phyloP scores from a whole-genome alignment of 169 alveolate species.

The Eimeria necatrix region DNA sequence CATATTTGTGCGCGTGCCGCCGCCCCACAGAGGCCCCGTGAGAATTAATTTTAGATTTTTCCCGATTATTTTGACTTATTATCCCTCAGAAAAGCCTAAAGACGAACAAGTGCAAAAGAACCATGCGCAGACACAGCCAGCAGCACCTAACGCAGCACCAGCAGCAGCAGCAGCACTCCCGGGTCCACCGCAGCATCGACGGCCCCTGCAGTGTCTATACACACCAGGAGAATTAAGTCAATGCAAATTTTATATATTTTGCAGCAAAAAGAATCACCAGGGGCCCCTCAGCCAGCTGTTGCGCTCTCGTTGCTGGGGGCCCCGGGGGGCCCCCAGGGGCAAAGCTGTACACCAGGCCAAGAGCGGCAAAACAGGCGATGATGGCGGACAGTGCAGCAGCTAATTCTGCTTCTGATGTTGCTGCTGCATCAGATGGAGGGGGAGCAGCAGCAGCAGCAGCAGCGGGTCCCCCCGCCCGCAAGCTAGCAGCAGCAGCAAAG shows the following conservation, averaged over 20 bases:
- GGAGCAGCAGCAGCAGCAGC: constrained; percentile 52
- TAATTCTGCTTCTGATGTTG: constrained; percentile 30
- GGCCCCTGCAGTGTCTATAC: background rate
- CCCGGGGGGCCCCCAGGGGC: constrained; percentile 71
- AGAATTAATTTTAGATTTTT: too few species aligned
- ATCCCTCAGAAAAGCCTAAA: constrained; percentile 5
- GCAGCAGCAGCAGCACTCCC: constrained; percentile 61
- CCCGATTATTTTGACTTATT: background rate
- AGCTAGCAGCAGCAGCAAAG: constrained; percentile 64
- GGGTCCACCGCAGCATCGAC: constrained; percentile 18
- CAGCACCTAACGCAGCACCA: constrained; percentile 57
- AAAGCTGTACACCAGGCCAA: constrained; percentile 25
- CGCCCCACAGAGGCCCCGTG: too few species aligned
- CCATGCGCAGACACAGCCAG: constrained; percentile 50
- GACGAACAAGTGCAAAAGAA: constrained; percentile 21
- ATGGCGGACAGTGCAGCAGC: constrained; percentile 2
- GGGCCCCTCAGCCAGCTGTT: constrained; percentile 40
- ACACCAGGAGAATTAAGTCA: background rate
- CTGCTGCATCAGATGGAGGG: constrained; percentile 28
- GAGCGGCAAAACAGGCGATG: constrained; percentile 2
- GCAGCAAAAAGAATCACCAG: background rate
- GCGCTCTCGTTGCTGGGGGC: constrained; percentile 53
- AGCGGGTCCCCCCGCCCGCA: constrained; percentile 30
- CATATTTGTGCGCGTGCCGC: too few species aligned
- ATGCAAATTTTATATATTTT: background rate